Evolutionary conservation across 2,329 filamentous ascomycete genomes (phyloP).

Genomic region (Fusarium sp.): DNA sequence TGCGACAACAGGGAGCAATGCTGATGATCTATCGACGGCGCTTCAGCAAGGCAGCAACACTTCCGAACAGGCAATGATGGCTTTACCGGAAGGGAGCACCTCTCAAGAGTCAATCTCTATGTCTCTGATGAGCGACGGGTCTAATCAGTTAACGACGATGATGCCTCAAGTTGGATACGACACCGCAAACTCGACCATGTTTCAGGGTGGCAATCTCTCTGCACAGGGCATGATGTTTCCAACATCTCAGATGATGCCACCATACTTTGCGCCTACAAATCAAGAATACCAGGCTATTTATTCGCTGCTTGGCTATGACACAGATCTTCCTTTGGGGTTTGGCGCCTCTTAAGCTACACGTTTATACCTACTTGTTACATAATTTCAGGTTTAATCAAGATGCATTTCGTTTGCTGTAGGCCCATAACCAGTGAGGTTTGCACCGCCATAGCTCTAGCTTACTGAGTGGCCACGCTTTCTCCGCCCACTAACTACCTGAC

Average conservation of each 20-base stretch:
- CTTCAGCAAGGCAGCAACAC: neutral
- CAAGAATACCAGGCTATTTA: neutral
- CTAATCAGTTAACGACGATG: rapidly evolving
- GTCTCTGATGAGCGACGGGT: too few relatives aligned
- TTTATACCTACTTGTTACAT: neutral
- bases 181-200: rapidly evolving
- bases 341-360: neutral
- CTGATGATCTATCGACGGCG: too few relatives aligned
- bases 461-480: too few relatives aligned
- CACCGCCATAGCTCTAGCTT: too few relatives aligned
- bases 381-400: neutral
- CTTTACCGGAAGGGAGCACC: neutral
- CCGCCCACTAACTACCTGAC: too few relatives aligned
- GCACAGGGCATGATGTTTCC: neutral
- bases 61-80: too few relatives aligned
- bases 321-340: neutral
- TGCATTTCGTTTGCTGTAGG: neutral
- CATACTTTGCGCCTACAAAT: rapidly evolving
- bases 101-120: rapidly evolving
- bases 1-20: too few relatives aligned
- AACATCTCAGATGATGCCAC: rapidly evolving
- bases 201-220: rapidly evolving
- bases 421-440: neutral
- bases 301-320: rapidly evolving
- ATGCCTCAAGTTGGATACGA: neutral